phyloP scores from a whole-genome alignment of 2,329 filamentous ascomycete genomes.

The Xylariales sp. region DNA sequence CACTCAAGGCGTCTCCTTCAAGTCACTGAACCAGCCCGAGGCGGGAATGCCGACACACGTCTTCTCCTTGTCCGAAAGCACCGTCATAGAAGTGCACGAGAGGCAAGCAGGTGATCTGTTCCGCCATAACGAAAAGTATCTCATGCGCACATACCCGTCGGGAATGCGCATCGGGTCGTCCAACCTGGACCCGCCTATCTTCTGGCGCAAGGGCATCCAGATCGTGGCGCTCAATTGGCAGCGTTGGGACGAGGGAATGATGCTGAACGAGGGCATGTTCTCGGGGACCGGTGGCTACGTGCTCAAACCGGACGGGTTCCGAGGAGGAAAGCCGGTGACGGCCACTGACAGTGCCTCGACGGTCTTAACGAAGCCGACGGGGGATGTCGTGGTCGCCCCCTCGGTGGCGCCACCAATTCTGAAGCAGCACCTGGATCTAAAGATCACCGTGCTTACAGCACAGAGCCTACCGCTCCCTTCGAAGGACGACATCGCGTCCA shows the following conservation, averaged over 20 bases:
- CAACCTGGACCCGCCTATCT: constrained; percentile 78
- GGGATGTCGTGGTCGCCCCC: constrained; percentile 9
- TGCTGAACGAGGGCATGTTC: constrained; percentile 95
- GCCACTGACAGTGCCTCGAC: constrained; percentile 6
- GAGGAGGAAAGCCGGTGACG: constrained; percentile 24
- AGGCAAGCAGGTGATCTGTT: constrained; percentile 56
- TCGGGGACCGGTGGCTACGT: constrained; percentile 78
- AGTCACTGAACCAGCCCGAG: constrained; percentile 69
- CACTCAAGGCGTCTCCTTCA: constrained; percentile 79
- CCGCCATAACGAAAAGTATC: constrained; percentile 72
- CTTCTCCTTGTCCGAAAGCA: constrained; percentile 62
- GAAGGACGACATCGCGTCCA: constrained; percentile 41
- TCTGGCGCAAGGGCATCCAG: constrained; percentile 87
- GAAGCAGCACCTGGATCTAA: constrained; percentile 62
- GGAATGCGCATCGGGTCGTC: constrained; percentile 78
- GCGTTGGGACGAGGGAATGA: constrained; percentile 85
- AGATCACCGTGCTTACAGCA: constrained; percentile 70
- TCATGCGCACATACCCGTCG: constrained; percentile 88
- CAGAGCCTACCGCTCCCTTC: constrained; percentile 68
- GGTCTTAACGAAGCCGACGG: constrained; percentile 19
- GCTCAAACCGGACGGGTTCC: constrained; percentile 67
- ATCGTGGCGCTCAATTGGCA: constrained; percentile 95
- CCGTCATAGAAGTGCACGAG: constrained; percentile 57
- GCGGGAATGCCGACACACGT: constrained; percentile 62
- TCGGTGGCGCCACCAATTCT: constrained; percentile 27